These are phyloP conservation scores for Magnaporthiopsis rhizophila DNA, from an alignment of 2,329 filamentous ascomycete genomes.

Conservation along the genomic window DNA sequence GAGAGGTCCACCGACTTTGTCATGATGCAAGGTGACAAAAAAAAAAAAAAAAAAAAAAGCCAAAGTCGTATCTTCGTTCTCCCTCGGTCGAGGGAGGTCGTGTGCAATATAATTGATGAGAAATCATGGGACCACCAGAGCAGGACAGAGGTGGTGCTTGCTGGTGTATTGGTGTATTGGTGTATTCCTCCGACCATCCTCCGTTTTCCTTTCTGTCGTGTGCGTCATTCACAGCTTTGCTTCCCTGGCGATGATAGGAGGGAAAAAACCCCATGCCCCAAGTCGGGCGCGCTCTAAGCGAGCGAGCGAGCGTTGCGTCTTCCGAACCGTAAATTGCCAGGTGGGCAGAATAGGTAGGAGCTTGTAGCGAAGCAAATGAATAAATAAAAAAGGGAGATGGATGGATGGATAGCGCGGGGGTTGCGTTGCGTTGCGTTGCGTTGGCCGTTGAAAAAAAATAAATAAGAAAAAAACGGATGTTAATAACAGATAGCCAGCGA, in stretches of 20 bases:
- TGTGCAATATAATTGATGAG: neutral
- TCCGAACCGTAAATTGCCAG: neutral
- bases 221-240: no score
- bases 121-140: neutral
- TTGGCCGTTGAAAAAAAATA: neutral
- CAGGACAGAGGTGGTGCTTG: neutral
- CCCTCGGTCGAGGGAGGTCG: neutral
- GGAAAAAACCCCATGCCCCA: neutral
- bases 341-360: no score
- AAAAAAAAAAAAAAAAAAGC: neutral
- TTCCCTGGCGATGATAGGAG: neutral
- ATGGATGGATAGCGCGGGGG: no score
- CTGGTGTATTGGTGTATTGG: no score
- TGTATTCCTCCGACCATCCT: no score
- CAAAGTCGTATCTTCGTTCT: neutral
- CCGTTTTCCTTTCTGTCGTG: neutral
- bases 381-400: no score
- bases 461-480: neutral
- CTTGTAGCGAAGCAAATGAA: no score
- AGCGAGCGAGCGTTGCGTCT: neutral
- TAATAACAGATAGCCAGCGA: neutral
- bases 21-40: neutral
- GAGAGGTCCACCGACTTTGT: neutral
- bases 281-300: neutral
- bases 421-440: no score